A percentile compares a stretch with the other conserved stretches of the same genome.
These are phyloP conservation scores for Sugiyamaella marilandica DNA, from an alignment of 805 yeast species.

Conservation along the genomic window DNA sequence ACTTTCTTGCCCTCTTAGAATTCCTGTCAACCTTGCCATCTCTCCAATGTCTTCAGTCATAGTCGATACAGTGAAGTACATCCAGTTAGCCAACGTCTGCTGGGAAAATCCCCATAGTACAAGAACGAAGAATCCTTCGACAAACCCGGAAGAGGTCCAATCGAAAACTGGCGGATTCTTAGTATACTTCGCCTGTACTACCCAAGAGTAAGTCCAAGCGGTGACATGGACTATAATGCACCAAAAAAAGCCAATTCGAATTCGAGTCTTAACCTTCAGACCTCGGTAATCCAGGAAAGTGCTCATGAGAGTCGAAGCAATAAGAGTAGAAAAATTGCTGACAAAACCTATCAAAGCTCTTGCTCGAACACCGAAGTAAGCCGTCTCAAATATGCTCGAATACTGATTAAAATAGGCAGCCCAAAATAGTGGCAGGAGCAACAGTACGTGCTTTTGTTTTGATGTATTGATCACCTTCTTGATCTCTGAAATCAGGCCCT, in stretches of 20 bases:
- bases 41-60: background rate
- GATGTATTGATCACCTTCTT: background rate
- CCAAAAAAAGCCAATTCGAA: background rate
- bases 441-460: background rate
- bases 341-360: background rate
- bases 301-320: background rate
- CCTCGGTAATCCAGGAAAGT: background rate
- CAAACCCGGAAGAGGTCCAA: background rate
- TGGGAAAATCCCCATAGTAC: conserved; percentile 1
- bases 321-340: background rate
- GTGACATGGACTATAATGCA: background rate
- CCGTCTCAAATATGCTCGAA: background rate
- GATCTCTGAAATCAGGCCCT: background rate
- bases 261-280: background rate
- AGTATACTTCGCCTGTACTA: background rate
- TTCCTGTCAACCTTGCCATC: conserved; percentile 1
- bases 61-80: background rate
- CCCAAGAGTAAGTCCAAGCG: background rate
- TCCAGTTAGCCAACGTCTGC: conserved; percentile 1
- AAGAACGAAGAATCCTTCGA: background rate
- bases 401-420: background rate
- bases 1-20: conserved; percentile 3
- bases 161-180: background rate
- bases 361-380: background rate
- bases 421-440: background rate